Conservation (phyloP, 371 early-diverging fungal genomes). For the Mycotypha africana region DNA sequence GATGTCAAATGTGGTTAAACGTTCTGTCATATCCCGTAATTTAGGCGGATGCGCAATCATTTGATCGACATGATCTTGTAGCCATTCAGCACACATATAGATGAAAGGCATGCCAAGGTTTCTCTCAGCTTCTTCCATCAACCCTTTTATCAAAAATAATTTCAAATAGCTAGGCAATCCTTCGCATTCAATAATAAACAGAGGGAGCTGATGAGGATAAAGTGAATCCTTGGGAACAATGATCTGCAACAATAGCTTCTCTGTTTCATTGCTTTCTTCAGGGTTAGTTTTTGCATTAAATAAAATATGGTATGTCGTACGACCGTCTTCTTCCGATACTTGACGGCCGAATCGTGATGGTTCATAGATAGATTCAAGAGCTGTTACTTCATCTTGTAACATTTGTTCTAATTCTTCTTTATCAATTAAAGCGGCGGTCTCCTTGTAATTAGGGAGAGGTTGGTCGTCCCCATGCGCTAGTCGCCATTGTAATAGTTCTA, state of each 20-base stretch:
- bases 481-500: conserved; percentile 44
- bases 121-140: conserved; percentile 48
- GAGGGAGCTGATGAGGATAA: conserved; percentile 66
- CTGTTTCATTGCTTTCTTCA: conserved; percentile 9
- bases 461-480: conserved; percentile 33
- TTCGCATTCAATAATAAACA: conserved; percentile 57
- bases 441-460: conserved; percentile 15
- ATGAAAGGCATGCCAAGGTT: conserved; percentile 66
- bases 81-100: conserved; percentile 62
- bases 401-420: conserved; percentile 32
- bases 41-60: conserved; percentile 62
- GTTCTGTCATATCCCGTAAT: conserved; percentile 47
- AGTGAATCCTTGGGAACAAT: conserved; percentile 45
- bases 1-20: conserved; percentile 18
- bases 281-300: conserved; percentile 13
- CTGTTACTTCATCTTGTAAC: conserved; percentile 50
- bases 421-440: conserved; percentile 16
- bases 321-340: conserved; percentile 14
- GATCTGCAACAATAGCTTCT: conserved; percentile 14
- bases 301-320: conserved; percentile 14
- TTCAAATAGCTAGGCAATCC: conserved; percentile 69
- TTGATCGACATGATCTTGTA: conserved; percentile 53
- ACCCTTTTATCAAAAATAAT: conserved; percentile 54
- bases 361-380: conserved; percentile 68
- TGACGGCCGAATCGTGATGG: conserved; percentile 11